These are phyloP conservation scores for Mucor velutinosus DNA, from an alignment of 371 early-diverging fungal species.

Conservation along the genomic window DNA sequence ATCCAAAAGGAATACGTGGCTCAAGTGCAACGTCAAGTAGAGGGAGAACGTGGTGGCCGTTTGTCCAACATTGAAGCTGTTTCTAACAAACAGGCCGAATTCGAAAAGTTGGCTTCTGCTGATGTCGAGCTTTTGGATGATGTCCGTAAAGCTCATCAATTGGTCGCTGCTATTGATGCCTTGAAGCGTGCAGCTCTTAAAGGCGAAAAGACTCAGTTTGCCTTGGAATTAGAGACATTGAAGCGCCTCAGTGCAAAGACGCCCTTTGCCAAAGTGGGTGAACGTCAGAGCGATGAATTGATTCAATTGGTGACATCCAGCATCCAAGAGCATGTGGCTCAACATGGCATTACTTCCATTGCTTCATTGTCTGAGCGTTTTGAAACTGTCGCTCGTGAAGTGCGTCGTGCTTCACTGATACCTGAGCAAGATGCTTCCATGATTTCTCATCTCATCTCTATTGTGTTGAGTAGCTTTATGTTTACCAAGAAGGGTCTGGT, in stretches of 20 bases:
- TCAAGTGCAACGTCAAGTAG: constrained; percentile 80
- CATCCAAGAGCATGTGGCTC: constrained; percentile 64
- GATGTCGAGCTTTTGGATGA: constrained; percentile 65
- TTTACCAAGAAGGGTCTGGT: constrained; percentile 87
- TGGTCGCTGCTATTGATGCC: constrained; percentile 59
- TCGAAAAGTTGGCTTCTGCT: constrained; percentile 67
- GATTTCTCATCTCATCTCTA: constrained; percentile 76
- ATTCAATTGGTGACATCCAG: constrained; percentile 66
- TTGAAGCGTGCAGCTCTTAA: constrained; percentile 49
- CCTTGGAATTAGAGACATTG: constrained; percentile 70
- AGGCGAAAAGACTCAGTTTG: constrained; percentile 60
- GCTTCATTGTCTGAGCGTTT: constrained; percentile 78
- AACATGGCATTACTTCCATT: constrained; percentile 72
- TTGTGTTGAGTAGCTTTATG: constrained; percentile 76
- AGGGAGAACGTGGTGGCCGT: constrained; percentile 89
- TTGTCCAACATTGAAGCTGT: constrained; percentile 85
- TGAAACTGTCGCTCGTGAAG: constrained; percentile 66
- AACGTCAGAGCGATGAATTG: constrained; percentile 66
- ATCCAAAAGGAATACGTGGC: constrained; percentile 62
- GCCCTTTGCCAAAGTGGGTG: constrained; percentile 45
- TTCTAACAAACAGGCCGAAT: constrained; percentile 68
- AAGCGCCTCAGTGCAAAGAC: constrained; percentile 32
- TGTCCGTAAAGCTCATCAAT: constrained; percentile 57
- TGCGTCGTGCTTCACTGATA: constrained; percentile 83
- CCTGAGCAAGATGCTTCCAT: constrained; percentile 87